Evolutionary conservation across 2,329 filamentous ascomycete species (phyloP).

Genomic region (Penicillium capsulatum): DNA sequence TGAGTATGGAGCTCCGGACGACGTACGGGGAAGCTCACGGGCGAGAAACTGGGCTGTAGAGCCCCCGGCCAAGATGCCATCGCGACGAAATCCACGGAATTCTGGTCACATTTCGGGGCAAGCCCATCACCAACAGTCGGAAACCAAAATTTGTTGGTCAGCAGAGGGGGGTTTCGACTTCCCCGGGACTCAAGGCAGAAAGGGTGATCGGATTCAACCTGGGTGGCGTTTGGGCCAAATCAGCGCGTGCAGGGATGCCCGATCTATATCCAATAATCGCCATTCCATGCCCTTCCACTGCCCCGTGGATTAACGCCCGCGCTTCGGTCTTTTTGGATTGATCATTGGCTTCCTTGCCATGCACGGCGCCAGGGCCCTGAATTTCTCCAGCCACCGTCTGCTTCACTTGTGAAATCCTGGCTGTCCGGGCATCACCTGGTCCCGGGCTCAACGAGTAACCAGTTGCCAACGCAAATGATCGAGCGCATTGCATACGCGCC

Average conservation of each 20-base stretch:
- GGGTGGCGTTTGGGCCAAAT: slow-evolving; percentile 5
- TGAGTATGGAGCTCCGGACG: neutral
- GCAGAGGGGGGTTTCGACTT: neutral
- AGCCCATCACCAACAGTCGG: too few species aligned
- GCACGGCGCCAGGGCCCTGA: neutral
- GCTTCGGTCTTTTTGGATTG: neutral
- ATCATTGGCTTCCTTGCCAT: neutral
- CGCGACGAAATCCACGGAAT: neutral
- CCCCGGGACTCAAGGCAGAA: too few species aligned
- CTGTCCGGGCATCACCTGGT: neutral
- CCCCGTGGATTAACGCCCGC: slow-evolving; percentile 4
- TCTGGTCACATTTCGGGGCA: slow-evolving; percentile 4
- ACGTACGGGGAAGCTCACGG: slow-evolving; percentile 2
- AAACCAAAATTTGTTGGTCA: neutral
- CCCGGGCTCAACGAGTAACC: slow-evolving; percentile 1
- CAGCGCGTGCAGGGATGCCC: neutral
- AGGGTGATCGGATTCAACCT: neutral
- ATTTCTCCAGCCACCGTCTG: neutral
- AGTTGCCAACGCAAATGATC: slow-evolving; percentile 3
- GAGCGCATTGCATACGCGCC: slow-evolving; percentile 6
- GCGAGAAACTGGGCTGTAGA: neutral
- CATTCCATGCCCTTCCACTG: neutral
- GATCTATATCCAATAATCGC: slow-evolving; percentile 4
- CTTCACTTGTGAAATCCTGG: neutral
- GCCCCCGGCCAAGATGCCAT: slow-evolving; percentile 12